Percentiles rank a stretch among this genome's conserved stretches.
Evolutionary conservation across 2,329 filamentous ascomycete species (phyloP).

Genomic region (Sclerotinia minor): DNA sequence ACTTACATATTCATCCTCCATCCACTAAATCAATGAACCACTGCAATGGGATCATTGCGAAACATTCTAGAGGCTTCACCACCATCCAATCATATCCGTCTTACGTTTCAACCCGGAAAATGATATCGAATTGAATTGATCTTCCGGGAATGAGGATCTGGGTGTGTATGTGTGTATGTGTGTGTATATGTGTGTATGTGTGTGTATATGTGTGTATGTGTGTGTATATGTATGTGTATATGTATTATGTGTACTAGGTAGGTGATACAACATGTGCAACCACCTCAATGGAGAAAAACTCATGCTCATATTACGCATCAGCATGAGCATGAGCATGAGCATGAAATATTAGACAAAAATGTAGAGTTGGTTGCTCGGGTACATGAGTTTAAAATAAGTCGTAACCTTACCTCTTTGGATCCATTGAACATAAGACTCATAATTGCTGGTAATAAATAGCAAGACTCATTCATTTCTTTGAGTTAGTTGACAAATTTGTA

Average conservation of each 20-base stretch:
- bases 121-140: constrained; percentile 13
- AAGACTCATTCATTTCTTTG: too few relatives aligned
- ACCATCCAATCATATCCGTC: constrained; percentile 14
- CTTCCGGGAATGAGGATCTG: constrained; percentile 7
- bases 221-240: background rate
- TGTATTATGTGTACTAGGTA: background rate
- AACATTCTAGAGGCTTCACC: constrained; percentile 19
- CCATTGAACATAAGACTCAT: background rate
- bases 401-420: background rate
- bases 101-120: constrained; percentile 10
- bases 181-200: background rate
- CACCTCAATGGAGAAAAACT: constrained; percentile 1
- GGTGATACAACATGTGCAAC: constrained; percentile 9
- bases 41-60: constrained; percentile 11
- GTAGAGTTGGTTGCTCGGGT: background rate
- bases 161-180: background rate
- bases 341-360: background rate
- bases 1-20: background rate
- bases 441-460: background rate
- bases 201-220: too few relatives aligned
- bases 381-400: background rate
- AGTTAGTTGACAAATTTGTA: background rate
- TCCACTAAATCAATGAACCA: constrained; percentile 19
- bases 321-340: too few relatives aligned
- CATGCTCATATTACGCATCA: background rate